Base-by-base conservation (phyloP, 495 filamentous ascomycete species). In the Tuber umbilicatum region DNA sequence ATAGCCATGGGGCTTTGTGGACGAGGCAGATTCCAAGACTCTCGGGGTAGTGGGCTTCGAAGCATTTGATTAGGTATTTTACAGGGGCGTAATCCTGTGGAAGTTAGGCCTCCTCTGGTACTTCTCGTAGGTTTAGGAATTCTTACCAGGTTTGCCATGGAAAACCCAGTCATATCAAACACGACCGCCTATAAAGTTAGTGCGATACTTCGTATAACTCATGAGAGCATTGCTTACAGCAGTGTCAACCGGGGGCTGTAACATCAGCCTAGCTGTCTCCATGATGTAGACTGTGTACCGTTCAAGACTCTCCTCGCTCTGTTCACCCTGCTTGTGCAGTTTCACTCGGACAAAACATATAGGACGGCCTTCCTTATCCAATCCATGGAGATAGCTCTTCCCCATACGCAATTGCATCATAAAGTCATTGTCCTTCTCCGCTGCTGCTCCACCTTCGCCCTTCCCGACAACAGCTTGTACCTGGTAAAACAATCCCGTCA, bases 31-130 rank as follows among this genome's bases (percentile, higher is more conserved):
- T 86, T 69, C 96, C 95, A 0, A 99, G 86, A 71, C 88, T 92
- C 83, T 98, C 96, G 39, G 96, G 95, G 82, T 98, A 99, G 84
- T 99, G 98, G 70, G 95, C 96, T 85, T 98, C 96, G 83, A 99
- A 99, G 84, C 93, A 97, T 85, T 97, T 97, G 85, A 98, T 97
- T 89, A 99, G 97, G 86, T 97, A 98, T 81, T 94, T 98, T 38
- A 99, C 93, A 0, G 95, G 95, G 0, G 92, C 88, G 82, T 98
- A 98, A 82, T 99, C 95, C 92, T 94, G 45, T 14, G 19, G 72
- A 7, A 68, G 47, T 84, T 74, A 84, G 81, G 27, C 50, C 74
- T 55, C 19, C 60, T 14, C 50, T 1, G 23, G n/a, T 67, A 17
- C 64, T 35, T 40, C 17, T 60, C 16, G 39, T 38, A 27, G 64